Evolutionary conservation across 2,329 filamentous ascomycete genomes (phyloP).

Genomic region (Coleophoma cylindrospora): DNA sequence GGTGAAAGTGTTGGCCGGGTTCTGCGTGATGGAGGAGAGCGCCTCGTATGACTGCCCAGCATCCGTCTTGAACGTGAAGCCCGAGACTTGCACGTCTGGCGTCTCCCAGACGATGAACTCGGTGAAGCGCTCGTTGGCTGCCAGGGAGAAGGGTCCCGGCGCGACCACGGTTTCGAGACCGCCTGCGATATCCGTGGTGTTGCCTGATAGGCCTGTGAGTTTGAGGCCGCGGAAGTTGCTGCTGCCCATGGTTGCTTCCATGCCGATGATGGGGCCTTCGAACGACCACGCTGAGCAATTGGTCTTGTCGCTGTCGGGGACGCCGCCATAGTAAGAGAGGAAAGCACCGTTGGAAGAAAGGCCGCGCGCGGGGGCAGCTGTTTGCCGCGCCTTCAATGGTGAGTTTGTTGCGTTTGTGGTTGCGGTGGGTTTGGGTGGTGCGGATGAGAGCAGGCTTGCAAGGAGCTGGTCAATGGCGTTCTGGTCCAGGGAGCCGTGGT

Average conservation of each 20-base stretch:
- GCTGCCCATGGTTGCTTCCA: not conserved
- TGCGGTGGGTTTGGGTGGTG: not conserved
- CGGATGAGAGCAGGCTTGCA: not conserved
- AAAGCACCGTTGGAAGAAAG: not conserved
- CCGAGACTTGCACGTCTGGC: not conserved
- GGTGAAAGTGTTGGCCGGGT: not conserved
- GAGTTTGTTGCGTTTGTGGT: too few species aligned
- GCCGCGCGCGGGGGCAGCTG: not conserved
- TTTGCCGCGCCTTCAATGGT: not conserved
- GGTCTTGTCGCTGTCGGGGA: not conserved
- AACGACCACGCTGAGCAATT: not conserved
- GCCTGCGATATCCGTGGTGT: not conserved
- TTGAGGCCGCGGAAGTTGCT: not conserved
- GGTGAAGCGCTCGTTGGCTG: not conserved
- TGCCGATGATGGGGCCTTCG: not conserved
- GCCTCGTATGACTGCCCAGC: not conserved
- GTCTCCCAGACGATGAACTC: not conserved
- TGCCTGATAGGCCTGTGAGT: not conserved
- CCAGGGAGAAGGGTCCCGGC: not conserved
- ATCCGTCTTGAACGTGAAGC: slow-evolving; percentile 1
- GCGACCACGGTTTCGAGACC: not conserved
- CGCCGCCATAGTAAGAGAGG: not conserved
- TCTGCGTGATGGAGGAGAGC: not conserved
- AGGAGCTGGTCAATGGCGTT: not conserved
- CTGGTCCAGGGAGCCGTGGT: not conserved